phyloP scores from a whole-genome alignment of 768 basidiomycete species.

The Dioszegia crocea region DNA sequence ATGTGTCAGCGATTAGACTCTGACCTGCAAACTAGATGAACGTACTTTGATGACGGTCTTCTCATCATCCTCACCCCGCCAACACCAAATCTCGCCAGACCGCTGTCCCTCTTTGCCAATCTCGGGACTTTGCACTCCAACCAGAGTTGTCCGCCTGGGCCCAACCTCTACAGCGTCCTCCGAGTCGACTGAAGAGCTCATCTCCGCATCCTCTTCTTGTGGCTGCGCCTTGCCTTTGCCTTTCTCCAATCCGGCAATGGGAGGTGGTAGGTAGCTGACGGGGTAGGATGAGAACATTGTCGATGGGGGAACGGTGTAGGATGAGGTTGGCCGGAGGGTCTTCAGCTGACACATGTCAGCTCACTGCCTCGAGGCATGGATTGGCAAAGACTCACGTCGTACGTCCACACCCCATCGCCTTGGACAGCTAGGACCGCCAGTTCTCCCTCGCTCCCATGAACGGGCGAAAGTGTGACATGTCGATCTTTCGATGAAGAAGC shows the following conservation, averaged over 20 bases:
- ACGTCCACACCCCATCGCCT: conserved; percentile 49
- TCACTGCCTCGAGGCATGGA: too few species aligned
- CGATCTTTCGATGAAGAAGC: conserved; percentile 36
- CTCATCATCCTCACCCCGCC: conserved; percentile 41
- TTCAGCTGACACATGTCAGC: conserved; percentile 23
- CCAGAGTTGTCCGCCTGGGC: conserved; percentile 14
- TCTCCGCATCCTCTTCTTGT: conserved; percentile 21
- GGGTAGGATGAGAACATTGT: conserved; percentile 39
- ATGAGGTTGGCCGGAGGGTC: conserved; percentile 41
- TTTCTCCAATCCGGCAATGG: background rate
- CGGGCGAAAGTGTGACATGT: conserved; percentile 36
- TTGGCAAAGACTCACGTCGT: conserved; percentile 45
- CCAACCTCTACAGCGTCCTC: background rate
- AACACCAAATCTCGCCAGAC: conserved; percentile 38
- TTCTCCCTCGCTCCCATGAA: conserved; percentile 21
- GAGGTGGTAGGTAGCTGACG: conserved; percentile 26
- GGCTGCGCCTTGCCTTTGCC: conserved; percentile 22
- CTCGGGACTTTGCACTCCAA: conserved; percentile 28
- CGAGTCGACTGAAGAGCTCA: conserved; percentile 3
- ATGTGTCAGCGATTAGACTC: background rate
- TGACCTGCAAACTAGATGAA: background rate
- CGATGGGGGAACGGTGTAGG: conserved; percentile 44
- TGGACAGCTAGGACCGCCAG: conserved; percentile 46
- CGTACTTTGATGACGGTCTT: background rate
- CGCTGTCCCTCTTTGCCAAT: conserved; percentile 16